phyloP scores from a whole-genome alignment of 2,329 filamentous ascomycete genomes.

The Coleophoma crateriformis region DNA sequence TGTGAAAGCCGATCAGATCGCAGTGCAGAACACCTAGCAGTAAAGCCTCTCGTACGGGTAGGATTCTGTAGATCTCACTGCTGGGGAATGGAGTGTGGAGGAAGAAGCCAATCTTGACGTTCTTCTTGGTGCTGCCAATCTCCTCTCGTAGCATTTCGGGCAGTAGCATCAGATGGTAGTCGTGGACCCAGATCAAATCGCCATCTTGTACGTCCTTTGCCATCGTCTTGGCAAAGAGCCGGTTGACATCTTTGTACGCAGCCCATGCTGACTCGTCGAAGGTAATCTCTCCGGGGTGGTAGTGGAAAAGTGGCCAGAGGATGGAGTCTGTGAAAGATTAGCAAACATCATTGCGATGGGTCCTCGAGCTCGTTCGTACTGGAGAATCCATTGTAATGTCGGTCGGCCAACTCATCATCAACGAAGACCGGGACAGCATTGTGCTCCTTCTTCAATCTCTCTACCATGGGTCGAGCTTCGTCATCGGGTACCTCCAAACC shows the following conservation, averaged over 20 bases:
- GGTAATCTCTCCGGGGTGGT: constrained; percentile 96
- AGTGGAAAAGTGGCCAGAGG: constrained; percentile 97
- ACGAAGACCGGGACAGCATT: constrained; percentile 89
- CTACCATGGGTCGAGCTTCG: constrained; percentile 69
- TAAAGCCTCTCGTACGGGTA: constrained; percentile 86
- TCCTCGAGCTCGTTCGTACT: constrained; percentile 51
- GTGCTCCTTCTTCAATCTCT: constrained; percentile 80
- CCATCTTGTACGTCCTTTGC: constrained; percentile 85
- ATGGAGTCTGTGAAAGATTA: constrained; percentile 66
- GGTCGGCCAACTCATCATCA: constrained; percentile 86
- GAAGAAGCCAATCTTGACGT: constrained; percentile 98
- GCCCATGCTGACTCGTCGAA: constrained; percentile 95
- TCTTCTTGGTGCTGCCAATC: constrained; percentile 73
- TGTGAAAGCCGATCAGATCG: constrained; percentile 96
- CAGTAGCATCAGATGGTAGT: constrained; percentile 97
- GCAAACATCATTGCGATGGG: background rate
- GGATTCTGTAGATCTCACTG: constrained; percentile 92
- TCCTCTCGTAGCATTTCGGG: constrained; percentile 93
- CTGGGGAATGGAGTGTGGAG: constrained; percentile 95
- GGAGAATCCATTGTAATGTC: constrained; percentile 96
- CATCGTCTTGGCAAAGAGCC: constrained; percentile 83
- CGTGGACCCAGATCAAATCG: constrained; percentile 96
- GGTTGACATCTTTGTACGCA: constrained; percentile 89
- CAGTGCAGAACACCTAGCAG: constrained; percentile 85
- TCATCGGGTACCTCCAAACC: constrained; percentile 85